Percentiles rank a stretch among this genome's conserved stretches.
phyloP scores from a whole-genome alignment of 108 stramenopile species.

The Fragilariopsis cylindrus region DNA sequence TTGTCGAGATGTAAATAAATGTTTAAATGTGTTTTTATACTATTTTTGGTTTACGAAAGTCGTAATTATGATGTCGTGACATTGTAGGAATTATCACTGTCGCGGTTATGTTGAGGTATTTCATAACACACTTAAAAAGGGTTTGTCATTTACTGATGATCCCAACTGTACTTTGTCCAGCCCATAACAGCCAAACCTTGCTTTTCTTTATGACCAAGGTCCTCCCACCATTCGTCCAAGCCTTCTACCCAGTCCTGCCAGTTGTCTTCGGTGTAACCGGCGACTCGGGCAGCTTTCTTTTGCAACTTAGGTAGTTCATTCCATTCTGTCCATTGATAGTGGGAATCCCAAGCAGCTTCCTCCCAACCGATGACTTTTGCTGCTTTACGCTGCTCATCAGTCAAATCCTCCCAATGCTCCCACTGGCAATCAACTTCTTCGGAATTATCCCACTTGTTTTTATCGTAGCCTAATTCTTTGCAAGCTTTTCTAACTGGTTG shows the following conservation, averaged over 20 bases:
- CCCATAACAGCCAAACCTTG: slow-evolving; percentile 7
- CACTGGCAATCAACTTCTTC: slow-evolving; percentile 31
- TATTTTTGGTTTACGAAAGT: no score
- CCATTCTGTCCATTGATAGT: slow-evolving; percentile 52
- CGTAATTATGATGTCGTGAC: no score
- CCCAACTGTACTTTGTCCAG: slow-evolving; percentile 6
- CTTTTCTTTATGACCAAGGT: slow-evolving; percentile 1
- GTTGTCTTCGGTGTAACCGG: slow-evolving; percentile 49
- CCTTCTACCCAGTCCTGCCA: slow-evolving; percentile 46
- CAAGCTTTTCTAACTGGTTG: slow-evolving; percentile 44
- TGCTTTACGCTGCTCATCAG: slow-evolving; percentile 44
- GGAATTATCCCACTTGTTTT: slow-evolving; percentile 48
- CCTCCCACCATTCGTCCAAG: slow-evolving; percentile 8
- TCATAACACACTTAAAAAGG: no score
- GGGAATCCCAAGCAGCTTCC: slow-evolving; percentile 50
- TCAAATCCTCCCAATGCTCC: slow-evolving; percentile 54
- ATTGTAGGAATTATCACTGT: no score
- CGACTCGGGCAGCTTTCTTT: slow-evolving; percentile 43
- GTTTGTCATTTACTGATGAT: not conserved
- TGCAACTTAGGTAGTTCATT: slow-evolving; percentile 46
- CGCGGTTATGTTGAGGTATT: no score
- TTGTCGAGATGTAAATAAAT: no score
- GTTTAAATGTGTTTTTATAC: no score
- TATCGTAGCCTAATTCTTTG: slow-evolving; percentile 46
- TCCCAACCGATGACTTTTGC: slow-evolving; percentile 58